Evolutionary conservation across 1,284 basidiomycete genomes (phyloP).

Genomic region (Rhodotorula glutinis): DNA sequence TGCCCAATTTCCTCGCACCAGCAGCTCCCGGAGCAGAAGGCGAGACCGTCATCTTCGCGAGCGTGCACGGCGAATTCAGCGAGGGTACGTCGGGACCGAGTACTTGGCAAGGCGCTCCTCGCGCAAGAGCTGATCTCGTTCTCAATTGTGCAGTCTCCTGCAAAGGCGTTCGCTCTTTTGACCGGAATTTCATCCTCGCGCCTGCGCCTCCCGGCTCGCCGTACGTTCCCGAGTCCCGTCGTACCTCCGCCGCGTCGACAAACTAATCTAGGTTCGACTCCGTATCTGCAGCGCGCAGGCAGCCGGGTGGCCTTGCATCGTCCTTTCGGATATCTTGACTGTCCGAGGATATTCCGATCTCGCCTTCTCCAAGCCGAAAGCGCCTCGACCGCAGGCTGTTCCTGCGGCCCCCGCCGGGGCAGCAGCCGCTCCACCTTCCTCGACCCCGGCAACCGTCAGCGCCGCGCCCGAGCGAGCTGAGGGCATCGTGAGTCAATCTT

Average conservation of each 20-base stretch:
- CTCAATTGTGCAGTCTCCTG: conserved; percentile 47
- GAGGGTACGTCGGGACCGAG: too few species aligned
- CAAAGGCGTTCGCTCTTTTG: conserved; percentile 81
- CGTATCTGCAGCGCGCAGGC: conserved; percentile 62
- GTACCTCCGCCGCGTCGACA: too few species aligned
- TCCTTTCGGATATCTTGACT: conserved; percentile 83
- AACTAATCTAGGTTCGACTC: neutral
- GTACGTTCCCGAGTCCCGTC: conserved; percentile 48
- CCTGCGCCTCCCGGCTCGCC: conserved; percentile 74
- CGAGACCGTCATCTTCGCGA: conserved; percentile 65
- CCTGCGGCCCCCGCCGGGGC: conserved; percentile 9
- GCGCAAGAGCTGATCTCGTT: conserved; percentile 44
- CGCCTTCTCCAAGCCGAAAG: conserved; percentile 42
- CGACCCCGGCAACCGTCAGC: neutral
- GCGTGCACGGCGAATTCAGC: conserved; percentile 84
- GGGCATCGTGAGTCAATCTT: conserved; percentile 6
- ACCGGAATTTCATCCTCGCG: conserved; percentile 82
- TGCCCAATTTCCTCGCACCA: conserved; percentile 50
- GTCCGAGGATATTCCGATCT: conserved; percentile 78
- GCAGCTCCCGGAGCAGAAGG: conserved; percentile 55
- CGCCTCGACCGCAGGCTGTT: conserved; percentile 18
- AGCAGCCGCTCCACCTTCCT: neutral
- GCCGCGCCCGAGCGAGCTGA: conserved; percentile 12
- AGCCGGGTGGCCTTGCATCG: conserved; percentile 82
- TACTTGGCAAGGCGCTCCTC: too few species aligned